phyloP scores from a whole-genome alignment of 495 filamentous ascomycete species.

The Penicillium argentinense region DNA sequence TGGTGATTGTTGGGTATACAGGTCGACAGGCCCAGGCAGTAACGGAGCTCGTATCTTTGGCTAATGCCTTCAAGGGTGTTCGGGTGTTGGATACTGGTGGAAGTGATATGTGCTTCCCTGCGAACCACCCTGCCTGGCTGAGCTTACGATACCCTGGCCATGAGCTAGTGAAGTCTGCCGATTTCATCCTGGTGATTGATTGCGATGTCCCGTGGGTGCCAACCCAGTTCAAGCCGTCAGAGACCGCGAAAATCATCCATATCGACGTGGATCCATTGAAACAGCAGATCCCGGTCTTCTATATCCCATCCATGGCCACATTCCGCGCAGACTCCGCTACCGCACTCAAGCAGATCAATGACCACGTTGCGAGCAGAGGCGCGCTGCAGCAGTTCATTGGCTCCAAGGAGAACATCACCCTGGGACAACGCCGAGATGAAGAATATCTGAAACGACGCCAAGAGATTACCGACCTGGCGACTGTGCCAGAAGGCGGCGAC shows the following conservation, averaged over 20 bases:
- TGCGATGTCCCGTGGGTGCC: slow-evolving; percentile 81
- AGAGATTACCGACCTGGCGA: slow-evolving; percentile 55
- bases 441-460: slow-evolving; percentile 59
- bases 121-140: slow-evolving; percentile 70
- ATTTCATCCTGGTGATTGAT: slow-evolving; percentile 83
- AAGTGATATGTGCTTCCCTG: slow-evolving; percentile 95
- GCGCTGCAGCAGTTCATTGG: slow-evolving; percentile 46
- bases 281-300: slow-evolving; percentile 82
- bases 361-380: slow-evolving; percentile 49
- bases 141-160: slow-evolving; percentile 78
- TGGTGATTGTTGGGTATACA: slow-evolving; percentile 81
- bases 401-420: slow-evolving; percentile 42
- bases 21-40: slow-evolving; percentile 74
- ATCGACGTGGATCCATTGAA: slow-evolving; percentile 87
- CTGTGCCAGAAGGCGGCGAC: slow-evolving; percentile 46
- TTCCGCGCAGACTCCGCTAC: slow-evolving; percentile 76
- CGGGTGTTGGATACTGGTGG: slow-evolving; percentile 87
- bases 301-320: slow-evolving; percentile 68
- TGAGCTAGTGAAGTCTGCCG: slow-evolving; percentile 70
- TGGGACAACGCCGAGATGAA: slow-evolving; percentile 57
- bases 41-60: slow-evolving; percentile 70
- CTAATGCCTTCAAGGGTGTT: slow-evolving; percentile 74
- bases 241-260: slow-evolving; percentile 68
- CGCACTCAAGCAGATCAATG: slow-evolving; percentile 69
- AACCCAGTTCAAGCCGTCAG: slow-evolving; percentile 55